phyloP scores from a whole-genome alignment of 345 rosid genomes.

The Bretschneidera sinensis region DNA sequence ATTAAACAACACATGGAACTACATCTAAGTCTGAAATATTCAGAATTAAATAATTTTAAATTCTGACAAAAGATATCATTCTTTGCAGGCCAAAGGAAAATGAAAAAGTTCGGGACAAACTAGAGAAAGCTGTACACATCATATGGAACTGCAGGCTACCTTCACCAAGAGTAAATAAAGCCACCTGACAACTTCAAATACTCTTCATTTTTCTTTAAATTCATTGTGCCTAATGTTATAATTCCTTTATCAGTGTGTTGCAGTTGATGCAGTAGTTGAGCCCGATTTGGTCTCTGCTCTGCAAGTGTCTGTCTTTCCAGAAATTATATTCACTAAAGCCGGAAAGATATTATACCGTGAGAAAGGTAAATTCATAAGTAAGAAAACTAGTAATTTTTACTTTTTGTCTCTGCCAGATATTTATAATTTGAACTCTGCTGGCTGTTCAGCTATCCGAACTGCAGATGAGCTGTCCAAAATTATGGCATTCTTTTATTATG shows the following conservation, averaged over 20 bases:
- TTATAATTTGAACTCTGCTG: constrained; percentile 7
- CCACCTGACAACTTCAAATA: constrained; percentile 1
- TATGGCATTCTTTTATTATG: constrained; percentile 87
- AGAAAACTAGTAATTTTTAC: background rate
- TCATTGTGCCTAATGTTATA: constrained; percentile 8
- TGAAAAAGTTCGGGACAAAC: constrained; percentile 48
- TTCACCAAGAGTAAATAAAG: constrained; percentile 68
- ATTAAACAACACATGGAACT: too few species aligned
- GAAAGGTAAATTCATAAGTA: constrained; percentile 42
- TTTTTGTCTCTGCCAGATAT: background rate
- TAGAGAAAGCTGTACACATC: constrained; percentile 82
- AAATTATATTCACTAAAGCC: constrained; percentile 76
- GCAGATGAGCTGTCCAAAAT: constrained; percentile 78
- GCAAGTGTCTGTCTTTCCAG: constrained; percentile 61
- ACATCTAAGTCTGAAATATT: too few species aligned
- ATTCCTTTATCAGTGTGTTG: constrained; percentile 57
- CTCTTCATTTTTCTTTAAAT: background rate
- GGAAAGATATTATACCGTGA: constrained; percentile 85
- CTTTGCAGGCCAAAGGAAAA: constrained; percentile 69
- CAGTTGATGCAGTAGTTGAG: constrained; percentile 77
- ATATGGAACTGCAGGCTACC: constrained; percentile 93
- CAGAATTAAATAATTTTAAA: too few species aligned
- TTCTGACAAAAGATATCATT: background rate
- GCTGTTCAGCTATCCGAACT: constrained; percentile 48
- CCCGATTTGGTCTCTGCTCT: constrained; percentile 66